Percentiles rank a stretch among this genome's conserved stretches.
Conservation (phyloP, 768 basidiomycete species). For the Boletus sp. region DNA sequence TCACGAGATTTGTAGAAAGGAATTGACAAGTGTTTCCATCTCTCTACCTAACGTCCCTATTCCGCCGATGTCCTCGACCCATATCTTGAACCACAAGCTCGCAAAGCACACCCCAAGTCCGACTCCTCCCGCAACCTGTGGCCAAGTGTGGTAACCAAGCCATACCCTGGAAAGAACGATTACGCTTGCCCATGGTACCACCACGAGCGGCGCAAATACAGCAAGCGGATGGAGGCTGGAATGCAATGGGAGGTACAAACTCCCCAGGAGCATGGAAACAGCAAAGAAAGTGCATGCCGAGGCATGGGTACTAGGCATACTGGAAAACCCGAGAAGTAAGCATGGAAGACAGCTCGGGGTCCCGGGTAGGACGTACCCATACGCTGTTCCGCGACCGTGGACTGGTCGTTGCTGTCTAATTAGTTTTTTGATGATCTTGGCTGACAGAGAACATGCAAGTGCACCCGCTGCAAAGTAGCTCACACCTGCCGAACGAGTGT, state of each 20-base stretch:
- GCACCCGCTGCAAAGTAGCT: conserved; percentile 61
- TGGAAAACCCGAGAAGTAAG: conserved; percentile 26
- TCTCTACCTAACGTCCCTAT: conserved; percentile 21
- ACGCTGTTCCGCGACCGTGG: conserved; percentile 49
- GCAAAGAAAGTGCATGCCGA: conserved; percentile 66
- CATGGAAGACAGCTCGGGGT: background rate
- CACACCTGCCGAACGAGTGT: conserved; percentile 62
- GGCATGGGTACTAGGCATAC: conserved; percentile 86
- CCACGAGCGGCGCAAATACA: conserved; percentile 42
- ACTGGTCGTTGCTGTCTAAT: conserved; percentile 67
- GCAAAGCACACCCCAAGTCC: conserved; percentile 55
- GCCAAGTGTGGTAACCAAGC: conserved; percentile 76
- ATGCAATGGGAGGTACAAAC: conserved; percentile 58
- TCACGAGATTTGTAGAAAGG: conserved; percentile 19
- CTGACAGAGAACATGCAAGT: conserved; percentile 51
- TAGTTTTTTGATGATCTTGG: conserved; percentile 58
- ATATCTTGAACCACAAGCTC: conserved; percentile 54
- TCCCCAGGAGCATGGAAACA: conserved; percentile 58
- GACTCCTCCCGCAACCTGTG: conserved; percentile 62
- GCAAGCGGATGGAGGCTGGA: conserved; percentile 42
- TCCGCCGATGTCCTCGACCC: conserved; percentile 37
- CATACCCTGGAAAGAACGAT: conserved; percentile 66
- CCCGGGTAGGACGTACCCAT: conserved; percentile 54
- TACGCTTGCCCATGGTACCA: conserved; percentile 52
- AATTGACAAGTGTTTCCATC: conserved; percentile 8